phyloP scores from a whole-genome alignment of 371 early-diverging fungal genomes.

The Basidiobolus meristosporus region DNA sequence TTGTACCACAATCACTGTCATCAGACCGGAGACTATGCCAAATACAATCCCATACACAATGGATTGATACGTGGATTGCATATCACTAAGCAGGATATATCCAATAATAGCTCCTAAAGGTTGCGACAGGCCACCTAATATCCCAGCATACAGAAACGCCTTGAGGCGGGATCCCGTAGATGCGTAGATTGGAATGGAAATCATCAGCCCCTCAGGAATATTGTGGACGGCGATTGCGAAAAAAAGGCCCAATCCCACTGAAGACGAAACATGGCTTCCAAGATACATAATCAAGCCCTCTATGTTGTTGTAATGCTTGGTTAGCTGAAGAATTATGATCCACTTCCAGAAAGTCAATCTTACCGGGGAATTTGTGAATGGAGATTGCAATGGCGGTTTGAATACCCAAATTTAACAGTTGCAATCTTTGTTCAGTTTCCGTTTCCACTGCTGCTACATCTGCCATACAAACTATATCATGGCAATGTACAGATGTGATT shows the following conservation, averaged over 20 bases:
- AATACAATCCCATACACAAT: too few species aligned
- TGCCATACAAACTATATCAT: not conserved
- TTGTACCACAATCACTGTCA: too few species aligned
- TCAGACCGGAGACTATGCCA: too few species aligned
- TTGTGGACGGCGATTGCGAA: conserved; percentile 61
- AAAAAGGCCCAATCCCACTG: conserved; percentile 47
- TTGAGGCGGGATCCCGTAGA: conserved; percentile 31
- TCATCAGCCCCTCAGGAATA: conserved; percentile 59
- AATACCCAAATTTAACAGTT: conserved; percentile 20
- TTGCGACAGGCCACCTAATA: conserved; percentile 45
- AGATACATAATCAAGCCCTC: conserved; percentile 63
- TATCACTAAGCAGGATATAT: too few species aligned
- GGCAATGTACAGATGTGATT: not conserved
- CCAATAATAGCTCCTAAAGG: conserved; percentile 41
- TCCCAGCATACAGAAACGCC: conserved; percentile 37
- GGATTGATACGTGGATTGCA: too few species aligned
- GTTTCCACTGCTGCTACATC: too few species aligned
- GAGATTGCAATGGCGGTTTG: conserved; percentile 65
- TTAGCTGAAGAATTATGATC: not conserved
- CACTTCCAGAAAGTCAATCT: too few species aligned
- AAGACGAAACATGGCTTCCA: conserved; percentile 35
- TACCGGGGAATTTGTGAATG: conserved; percentile 63
- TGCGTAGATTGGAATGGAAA: conserved; percentile 50
- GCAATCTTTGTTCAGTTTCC: not conserved
- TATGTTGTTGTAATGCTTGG: too few species aligned